Evolutionary conservation across 768 basidiomycete species (phyloP).

Genomic region (Kwoniella sp.): DNA sequence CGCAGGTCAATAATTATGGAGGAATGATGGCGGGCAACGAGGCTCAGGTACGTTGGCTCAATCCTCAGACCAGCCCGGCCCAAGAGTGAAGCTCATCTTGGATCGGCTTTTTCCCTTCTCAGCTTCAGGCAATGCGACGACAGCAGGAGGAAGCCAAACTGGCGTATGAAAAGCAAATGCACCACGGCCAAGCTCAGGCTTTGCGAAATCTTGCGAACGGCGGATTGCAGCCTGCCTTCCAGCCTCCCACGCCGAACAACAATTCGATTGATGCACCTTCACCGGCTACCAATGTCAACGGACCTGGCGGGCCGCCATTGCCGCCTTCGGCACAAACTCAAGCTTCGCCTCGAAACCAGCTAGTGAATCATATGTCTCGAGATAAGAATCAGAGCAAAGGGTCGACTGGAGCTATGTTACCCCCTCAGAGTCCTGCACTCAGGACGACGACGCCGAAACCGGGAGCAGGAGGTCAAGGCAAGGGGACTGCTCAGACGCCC

Average conservation of each 20-base stretch:
- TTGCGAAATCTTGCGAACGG: slow-evolving; percentile 31
- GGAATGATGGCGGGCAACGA: slow-evolving; percentile 22
- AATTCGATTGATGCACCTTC: slow-evolving; percentile 39
- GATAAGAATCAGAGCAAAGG: slow-evolving; percentile 44
- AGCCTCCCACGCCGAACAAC: slow-evolving; percentile 39
- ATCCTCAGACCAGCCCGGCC: too few relatives aligned
- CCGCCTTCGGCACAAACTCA: slow-evolving; percentile 5
- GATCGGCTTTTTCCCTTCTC: too few relatives aligned
- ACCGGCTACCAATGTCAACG: slow-evolving; percentile 26
- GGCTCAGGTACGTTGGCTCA: slow-evolving; percentile 26
- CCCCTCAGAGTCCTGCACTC: slow-evolving; percentile 45
- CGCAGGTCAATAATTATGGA: slow-evolving; percentile 22
- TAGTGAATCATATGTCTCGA: slow-evolving; percentile 33
- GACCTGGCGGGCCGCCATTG: not conserved
- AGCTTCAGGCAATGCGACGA: slow-evolving; percentile 29
- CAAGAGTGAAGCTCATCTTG: too few relatives aligned
- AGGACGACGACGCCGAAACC: slow-evolving; percentile 31
- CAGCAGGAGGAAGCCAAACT: slow-evolving; percentile 35
- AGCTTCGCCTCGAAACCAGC: slow-evolving; percentile 37
- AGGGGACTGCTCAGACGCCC: slow-evolving; percentile 32
- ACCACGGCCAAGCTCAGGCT: slow-evolving; percentile 37
- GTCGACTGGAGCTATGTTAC: slow-evolving; percentile 44
- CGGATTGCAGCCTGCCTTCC: slow-evolving; percentile 13
- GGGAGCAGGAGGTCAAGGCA: slow-evolving; percentile 12
- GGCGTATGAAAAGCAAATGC: slow-evolving; percentile 40